phyloP scores from a whole-genome alignment of 2,329 filamentous ascomycete species.

The Coccinonectria pachysandricola region DNA sequence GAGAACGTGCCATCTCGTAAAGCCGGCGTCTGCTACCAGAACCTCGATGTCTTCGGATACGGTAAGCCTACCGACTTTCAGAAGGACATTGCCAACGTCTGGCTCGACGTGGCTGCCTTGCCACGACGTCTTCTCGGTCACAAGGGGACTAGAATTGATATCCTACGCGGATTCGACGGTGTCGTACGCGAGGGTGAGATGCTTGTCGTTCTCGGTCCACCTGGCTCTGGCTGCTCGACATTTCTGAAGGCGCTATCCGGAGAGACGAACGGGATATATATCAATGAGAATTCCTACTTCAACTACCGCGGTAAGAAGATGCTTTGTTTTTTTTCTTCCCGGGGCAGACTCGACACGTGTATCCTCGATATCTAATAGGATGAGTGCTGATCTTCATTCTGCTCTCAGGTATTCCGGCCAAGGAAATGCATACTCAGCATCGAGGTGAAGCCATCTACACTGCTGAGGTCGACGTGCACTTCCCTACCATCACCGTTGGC shows the following conservation, averaged over 20 bases:
- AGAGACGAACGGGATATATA: conserved; percentile 65
- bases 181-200: conserved; percentile 59
- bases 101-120: conserved; percentile 34
- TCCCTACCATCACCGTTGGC: conserved; percentile 62
- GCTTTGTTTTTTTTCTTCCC: too few relatives aligned
- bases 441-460: conserved; percentile 77
- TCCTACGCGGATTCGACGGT: conserved; percentile 54
- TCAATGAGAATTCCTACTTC: conserved; percentile 58
- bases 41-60: conserved; percentile 57
- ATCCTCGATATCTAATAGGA: too few relatives aligned
- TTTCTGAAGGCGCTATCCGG: conserved; percentile 72
- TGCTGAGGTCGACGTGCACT: conserved; percentile 70
- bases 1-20: conserved; percentile 43
- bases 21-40: conserved; percentile 52
- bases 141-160: conserved; percentile 48
- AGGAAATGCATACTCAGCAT: conserved; percentile 63
- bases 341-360: not conserved
- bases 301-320: conserved; percentile 58
- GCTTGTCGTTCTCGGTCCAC: conserved; percentile 61
- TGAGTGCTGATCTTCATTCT: too few relatives aligned
- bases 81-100: conserved; percentile 50
- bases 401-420: conserved; percentile 42
- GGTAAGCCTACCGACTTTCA: conserved; percentile 60
- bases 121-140: conserved; percentile 41
- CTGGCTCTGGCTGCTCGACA: conserved; percentile 63